Evolutionary conservation across 2,329 filamentous ascomycete genomes (phyloP).

Genomic region (Chalaropsis ovoidea): DNA sequence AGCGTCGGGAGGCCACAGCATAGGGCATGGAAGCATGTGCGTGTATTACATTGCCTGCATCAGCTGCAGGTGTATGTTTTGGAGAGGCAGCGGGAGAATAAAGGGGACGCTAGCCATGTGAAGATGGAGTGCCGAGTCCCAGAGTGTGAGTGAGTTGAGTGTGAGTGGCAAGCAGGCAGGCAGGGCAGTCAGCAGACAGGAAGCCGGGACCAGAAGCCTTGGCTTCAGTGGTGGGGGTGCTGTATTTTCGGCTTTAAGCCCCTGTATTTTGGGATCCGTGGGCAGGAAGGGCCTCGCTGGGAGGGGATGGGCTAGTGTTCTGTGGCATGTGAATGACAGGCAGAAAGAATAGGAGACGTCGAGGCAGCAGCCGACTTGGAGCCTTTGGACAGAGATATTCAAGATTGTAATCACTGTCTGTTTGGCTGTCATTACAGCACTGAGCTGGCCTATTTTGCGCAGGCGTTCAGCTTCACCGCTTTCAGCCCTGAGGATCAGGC

Average conservation of each 20-base stretch:
- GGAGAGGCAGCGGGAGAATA: neutral
- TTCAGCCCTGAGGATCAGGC: slow-evolving; percentile 14
- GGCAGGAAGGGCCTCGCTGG: neutral
- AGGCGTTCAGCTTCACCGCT: neutral
- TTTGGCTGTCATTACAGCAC: too few relatives aligned
- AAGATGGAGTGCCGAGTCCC: neutral
- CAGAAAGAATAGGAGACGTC: neutral
- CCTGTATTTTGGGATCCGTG: slow-evolving; percentile 1
- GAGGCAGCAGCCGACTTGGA: neutral
- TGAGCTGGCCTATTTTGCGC: neutral
- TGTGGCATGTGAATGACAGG: slow-evolving; percentile 1
- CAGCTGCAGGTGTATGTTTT: neutral
- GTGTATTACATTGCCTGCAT: neutral
- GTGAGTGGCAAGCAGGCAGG: too few relatives aligned
- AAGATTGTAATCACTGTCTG: too few relatives aligned
- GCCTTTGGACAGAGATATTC: too few relatives aligned
- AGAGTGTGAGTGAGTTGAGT: too few relatives aligned
- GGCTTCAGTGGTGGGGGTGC: neutral
- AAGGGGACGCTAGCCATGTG: neutral
- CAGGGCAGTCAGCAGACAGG: neutral
- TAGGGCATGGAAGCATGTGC: neutral
- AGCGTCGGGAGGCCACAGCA: neutral
- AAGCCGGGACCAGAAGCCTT: neutral
- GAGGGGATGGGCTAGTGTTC: neutral
- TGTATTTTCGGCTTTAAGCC: slow-evolving; percentile 12